phyloP scores from a whole-genome alignment of 75 land plant genomes.

The Adiantum capillusveneris region DNA sequence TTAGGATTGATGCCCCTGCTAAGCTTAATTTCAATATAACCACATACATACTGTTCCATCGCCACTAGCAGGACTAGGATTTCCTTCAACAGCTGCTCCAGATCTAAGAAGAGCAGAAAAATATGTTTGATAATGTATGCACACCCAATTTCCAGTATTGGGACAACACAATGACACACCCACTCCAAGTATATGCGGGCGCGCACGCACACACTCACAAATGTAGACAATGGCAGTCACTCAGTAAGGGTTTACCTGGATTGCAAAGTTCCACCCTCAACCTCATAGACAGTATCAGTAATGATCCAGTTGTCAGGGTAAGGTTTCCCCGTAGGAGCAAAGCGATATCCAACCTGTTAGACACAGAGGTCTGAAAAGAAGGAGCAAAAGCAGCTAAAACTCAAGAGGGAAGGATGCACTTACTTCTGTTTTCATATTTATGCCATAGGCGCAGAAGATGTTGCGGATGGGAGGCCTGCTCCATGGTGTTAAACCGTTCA shows the following conservation, averaged over 20 bases:
- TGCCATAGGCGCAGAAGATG: slow-evolving; percentile 85
- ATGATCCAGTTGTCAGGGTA: slow-evolving; percentile 98
- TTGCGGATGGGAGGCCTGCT: slow-evolving; percentile 92
- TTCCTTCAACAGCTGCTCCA: slow-evolving; percentile 64
- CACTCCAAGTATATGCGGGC: too few species aligned
- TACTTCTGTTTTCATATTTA: slow-evolving; percentile 89
- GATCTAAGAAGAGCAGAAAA: slow-evolving; percentile 43
- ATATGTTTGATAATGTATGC: too few species aligned
- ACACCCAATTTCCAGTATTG: too few species aligned
- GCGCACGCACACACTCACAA: too few species aligned
- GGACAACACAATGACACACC: too few species aligned
- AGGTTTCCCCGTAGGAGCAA: slow-evolving; percentile 98
- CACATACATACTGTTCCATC: slow-evolving; percentile 64
- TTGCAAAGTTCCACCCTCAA: slow-evolving; percentile 56
- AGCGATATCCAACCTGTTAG: slow-evolving; percentile 84
- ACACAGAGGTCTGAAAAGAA: neutral
- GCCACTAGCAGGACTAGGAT: slow-evolving; percentile 61
- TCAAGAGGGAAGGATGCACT: neutral
- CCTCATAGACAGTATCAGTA: slow-evolving; percentile 85
- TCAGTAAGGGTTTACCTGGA: slow-evolving; percentile 23
- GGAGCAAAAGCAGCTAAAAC: neutral
- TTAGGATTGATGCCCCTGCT: too few species aligned
- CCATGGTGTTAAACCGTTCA: slow-evolving; percentile 97
- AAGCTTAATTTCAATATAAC: too few species aligned
- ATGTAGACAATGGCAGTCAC: neutral